Percentiles rank a stretch among this genome's conserved stretches.
Conservation (phyloP, 345 rosid genomes). For the Eucalyptus paniculata region DNA sequence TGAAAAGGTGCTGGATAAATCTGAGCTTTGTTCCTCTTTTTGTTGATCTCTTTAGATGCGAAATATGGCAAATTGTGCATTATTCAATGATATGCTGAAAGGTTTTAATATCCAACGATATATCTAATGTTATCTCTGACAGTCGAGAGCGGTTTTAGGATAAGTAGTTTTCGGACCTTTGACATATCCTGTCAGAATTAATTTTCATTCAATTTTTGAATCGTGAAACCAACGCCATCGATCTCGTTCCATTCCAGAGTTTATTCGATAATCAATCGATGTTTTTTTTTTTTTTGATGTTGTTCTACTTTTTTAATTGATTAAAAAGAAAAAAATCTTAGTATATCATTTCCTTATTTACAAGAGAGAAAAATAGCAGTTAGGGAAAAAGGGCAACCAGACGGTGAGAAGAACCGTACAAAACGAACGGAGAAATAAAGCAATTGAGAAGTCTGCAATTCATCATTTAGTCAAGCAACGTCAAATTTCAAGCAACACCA, state of each 20-base stretch:
- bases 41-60: background rate
- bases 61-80: background rate
- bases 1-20: background rate
- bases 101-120: background rate
- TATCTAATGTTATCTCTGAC: background rate
- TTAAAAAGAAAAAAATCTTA: background rate
- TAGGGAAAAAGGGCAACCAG: background rate
- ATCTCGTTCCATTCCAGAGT: background rate
- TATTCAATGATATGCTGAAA: background rate
- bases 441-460: background rate
- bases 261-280: background rate
- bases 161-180: background rate
- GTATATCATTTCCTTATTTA: background rate
- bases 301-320: background rate
- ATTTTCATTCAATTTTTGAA: background rate
- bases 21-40: background rate
- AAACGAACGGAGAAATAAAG: background rate
- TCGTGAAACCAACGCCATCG: background rate
- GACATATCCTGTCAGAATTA: too few relatives aligned
- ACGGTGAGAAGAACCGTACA: background rate
- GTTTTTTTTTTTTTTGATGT: too few relatives aligned
- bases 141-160: background rate
- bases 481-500: background rate
- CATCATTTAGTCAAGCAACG: background rate
- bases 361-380: background rate